These are phyloP conservation scores for Metschnikowia cubensis DNA, from an alignment of 805 yeast genomes.

Conservation along the genomic window DNA sequence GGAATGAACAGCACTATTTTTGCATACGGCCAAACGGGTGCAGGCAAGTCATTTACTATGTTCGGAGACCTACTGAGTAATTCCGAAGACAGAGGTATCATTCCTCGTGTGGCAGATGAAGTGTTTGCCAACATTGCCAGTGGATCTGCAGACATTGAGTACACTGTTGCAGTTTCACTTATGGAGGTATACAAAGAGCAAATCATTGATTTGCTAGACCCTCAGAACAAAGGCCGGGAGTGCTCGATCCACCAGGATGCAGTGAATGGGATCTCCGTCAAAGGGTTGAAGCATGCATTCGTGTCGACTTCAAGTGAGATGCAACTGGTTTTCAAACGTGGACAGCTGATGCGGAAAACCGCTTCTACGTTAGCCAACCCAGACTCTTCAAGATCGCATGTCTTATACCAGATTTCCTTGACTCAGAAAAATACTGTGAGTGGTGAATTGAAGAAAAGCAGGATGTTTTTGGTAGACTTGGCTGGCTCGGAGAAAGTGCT, in stretches of 20 bases:
- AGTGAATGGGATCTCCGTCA: conserved; percentile 61
- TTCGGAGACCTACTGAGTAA: conserved; percentile 44
- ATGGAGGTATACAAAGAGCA: conserved; percentile 82
- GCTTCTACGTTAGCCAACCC: conserved; percentile 67
- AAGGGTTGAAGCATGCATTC: conserved; percentile 60
- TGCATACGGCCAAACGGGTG: conserved; percentile 77
- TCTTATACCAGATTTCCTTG: conserved; percentile 66
- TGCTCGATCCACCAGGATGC: conserved; percentile 62
- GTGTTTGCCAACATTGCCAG: conserved; percentile 53
- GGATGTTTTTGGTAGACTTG: conserved; percentile 71
- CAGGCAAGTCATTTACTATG: conserved; percentile 77
- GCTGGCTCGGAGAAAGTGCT: conserved; percentile 85
- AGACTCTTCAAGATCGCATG: conserved; percentile 76
- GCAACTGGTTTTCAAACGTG: conserved; percentile 52
- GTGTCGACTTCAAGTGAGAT: conserved; percentile 60
- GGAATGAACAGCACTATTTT: conserved; percentile 79
- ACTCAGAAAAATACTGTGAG: conserved; percentile 53
- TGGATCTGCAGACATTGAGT: conserved; percentile 51
- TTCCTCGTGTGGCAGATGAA: conserved; percentile 66
- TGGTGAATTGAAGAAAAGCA: conserved; percentile 60
- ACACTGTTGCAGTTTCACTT: conserved; percentile 63
- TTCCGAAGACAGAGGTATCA: conserved; percentile 48
- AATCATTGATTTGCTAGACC: conserved; percentile 60
- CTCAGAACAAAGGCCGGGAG: conserved; percentile 23
- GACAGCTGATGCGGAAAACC: conserved; percentile 51